Conservation (phyloP, 495 filamentous ascomycete species). For the Xylaria bambusicola region DNA sequence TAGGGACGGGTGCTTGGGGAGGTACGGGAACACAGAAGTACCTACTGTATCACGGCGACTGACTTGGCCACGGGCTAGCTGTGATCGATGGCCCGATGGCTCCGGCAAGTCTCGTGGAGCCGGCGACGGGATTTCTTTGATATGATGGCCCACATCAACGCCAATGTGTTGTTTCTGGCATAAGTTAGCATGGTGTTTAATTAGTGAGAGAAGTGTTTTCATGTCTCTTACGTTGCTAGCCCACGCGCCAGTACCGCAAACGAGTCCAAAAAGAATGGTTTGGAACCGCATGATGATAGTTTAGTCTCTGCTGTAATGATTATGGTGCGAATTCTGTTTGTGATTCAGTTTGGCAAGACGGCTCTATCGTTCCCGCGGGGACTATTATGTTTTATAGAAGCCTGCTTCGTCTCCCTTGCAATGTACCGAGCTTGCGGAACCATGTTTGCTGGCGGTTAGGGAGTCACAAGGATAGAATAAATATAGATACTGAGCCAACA, state of each 20-base stretch:
- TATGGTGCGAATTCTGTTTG: background rate
- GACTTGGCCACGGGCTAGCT: background rate
- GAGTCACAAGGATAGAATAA: too few species aligned
- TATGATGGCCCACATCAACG: background rate
- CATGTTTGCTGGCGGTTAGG: background rate
- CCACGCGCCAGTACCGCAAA: background rate
- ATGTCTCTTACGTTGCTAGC: conserved; percentile 9
- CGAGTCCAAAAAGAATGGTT: background rate
- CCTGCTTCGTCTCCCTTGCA: background rate
- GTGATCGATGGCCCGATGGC: too few species aligned
- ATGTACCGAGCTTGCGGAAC: background rate
- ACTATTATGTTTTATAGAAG: background rate
- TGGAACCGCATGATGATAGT: background rate
- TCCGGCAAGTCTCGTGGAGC: background rate
- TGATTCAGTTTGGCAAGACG: too few species aligned
- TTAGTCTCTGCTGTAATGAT: background rate
- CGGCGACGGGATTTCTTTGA: background rate
- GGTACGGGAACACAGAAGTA: too few species aligned
- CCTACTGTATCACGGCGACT: conserved; percentile 13
- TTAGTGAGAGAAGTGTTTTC: background rate
- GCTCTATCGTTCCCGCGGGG: background rate
- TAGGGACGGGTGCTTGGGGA: too few species aligned
- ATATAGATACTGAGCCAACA: too few species aligned
- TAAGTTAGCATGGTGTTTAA: background rate
- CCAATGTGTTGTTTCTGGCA: background rate